Percentiles rank a stretch among this genome's conserved stretches.
Conservation (phyloP, 108 stramenopile genomes). For the Nitzschia sp. region DNA sequence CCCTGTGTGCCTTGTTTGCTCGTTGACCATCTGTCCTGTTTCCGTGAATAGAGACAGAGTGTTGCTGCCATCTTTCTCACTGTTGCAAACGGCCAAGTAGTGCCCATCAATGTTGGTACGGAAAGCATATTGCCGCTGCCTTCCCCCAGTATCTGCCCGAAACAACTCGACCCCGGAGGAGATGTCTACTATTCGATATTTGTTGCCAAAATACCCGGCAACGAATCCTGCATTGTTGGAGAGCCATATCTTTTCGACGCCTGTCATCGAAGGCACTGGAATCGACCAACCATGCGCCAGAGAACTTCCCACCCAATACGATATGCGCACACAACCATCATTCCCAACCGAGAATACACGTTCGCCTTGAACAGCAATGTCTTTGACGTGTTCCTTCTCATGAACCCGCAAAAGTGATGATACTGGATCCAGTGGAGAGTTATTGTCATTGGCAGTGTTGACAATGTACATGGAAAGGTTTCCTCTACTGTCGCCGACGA, state of each 20-base stretch:
- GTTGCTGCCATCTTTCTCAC: constrained; percentile 43
- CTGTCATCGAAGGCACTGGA: constrained; percentile 26
- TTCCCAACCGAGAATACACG: constrained; percentile 66
- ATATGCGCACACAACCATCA: constrained; percentile 65
- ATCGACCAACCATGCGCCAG: constrained; percentile 28
- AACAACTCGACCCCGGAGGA: constrained; percentile 59
- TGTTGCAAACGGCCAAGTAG: constrained; percentile 35
- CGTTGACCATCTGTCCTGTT: not conserved
- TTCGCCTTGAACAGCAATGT: constrained; percentile 25
- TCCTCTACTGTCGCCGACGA: constrained; percentile 70
- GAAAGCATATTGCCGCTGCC: constrained; percentile 53
- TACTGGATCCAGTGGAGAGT: not conserved
- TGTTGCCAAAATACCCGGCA: constrained; percentile 70
- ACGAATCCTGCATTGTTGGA: not conserved
- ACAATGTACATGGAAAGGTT: constrained; percentile 56
- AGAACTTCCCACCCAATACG: constrained; percentile 16
- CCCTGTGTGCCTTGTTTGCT: constrained; percentile 19
- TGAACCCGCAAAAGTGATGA: constrained; percentile 37
- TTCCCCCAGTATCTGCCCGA: constrained; percentile 61
- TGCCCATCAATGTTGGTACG: not conserved
- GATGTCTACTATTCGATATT: constrained; percentile 54
- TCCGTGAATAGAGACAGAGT: constrained; percentile 28
- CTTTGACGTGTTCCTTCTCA: constrained; percentile 73
- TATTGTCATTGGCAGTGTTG: not conserved
- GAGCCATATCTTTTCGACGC: constrained; percentile 1